Percentiles rank a stretch among this genome's conserved stretches.
These are phyloP conservation scores for Nephelium lappaceum DNA, from an alignment of 345 rosid genomes.

Conservation along the genomic window DNA sequence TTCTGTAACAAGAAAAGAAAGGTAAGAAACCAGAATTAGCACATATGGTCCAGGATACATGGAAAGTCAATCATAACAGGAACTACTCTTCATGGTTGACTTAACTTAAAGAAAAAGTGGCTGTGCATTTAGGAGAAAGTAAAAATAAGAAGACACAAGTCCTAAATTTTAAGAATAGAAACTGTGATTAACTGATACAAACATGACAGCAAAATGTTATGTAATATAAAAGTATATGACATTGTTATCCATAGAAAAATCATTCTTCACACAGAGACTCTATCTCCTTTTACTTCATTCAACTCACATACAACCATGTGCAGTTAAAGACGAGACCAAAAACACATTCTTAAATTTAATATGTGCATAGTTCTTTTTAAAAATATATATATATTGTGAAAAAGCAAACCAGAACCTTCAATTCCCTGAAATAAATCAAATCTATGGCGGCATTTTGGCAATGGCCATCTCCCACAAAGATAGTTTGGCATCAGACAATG, in stretches of 20 bases:
- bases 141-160: background rate
- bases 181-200: background rate
- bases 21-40: conserved; percentile 1
- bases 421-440: conserved; percentile 2
- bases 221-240: background rate
- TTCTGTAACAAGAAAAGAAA: conserved; percentile 49
- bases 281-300: background rate
- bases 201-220: background rate
- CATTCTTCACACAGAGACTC: background rate
- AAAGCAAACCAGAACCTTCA: too few species aligned
- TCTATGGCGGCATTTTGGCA: background rate
- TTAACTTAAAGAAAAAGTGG: conserved; percentile 3
- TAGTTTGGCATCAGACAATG: background rate
- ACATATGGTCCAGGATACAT: background rate
- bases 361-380: background rate
- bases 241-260: background rate
- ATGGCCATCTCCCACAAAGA: background rate
- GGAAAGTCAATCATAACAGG: conserved; percentile 12
- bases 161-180: too few species aligned
- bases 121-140: background rate
- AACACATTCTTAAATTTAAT: background rate
- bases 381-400: too few species aligned
- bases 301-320: background rate
- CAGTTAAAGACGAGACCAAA: background rate
- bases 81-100: background rate